Base-by-base conservation (phyloP, 805 yeast species). In the Pichia phayaonensis region DNA sequence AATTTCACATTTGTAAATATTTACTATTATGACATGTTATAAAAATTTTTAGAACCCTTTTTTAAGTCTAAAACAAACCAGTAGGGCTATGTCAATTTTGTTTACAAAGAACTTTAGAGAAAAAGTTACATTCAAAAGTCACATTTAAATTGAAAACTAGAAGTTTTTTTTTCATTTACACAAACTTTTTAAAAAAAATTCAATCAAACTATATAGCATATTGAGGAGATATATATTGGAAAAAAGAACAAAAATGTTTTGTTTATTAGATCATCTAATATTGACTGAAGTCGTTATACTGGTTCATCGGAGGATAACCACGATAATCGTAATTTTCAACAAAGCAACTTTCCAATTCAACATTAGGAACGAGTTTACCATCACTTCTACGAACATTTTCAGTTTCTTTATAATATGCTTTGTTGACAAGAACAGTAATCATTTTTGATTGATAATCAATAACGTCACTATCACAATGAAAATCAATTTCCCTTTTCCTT, bases 371-470 rank as follows among this genome's bases (percentile, higher is more conserved):
- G 16, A 34, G 31, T 20, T 45, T 41, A 3, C 54, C 54, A 40
- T 51, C 48, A 5, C 27, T 22, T 29, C 36, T 42, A 39, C 55
- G 40, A 13, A 53, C 49, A 20, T 44, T 46, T 20, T 62, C 56
- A 3, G 58, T 49, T 41, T 65, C 69, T 26, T 54, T 53, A 40
- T 58, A 59, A 60, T 80, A 80, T 13, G 67, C 53, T 52, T 62
- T 61, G 21, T 70, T 72, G 1, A 71, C 71, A 46, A 68, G 70
- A 26, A 71, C 65, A 0, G 86, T 80, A 23, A 82, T 69, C 56
- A 69, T 66, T 50, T 77, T 67, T 0, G 85, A 72, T 58, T 81
- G 86, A 42, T 67, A 70, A 56, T 81, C 83, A 44, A 75, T 58
- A 1, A 79, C 62, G 48, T 77, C 82, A n/a, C 70, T 71, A 23